Evolutionary conservation across 257 asterid genomes (phyloP).

Genomic region (Nicotiana attenuata): DNA sequence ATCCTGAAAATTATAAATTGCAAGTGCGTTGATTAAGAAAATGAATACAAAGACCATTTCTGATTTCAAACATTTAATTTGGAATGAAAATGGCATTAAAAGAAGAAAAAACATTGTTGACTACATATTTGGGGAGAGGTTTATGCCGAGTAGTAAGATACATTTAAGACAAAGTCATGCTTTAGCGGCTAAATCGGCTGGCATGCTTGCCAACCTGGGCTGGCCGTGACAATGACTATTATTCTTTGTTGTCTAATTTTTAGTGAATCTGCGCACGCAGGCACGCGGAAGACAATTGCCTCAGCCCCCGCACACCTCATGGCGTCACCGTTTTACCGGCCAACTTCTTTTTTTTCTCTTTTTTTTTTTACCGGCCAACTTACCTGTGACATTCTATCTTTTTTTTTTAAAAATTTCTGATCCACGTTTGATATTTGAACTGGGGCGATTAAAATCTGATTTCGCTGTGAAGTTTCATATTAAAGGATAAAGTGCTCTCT

Average conservation of each 20-base stretch:
- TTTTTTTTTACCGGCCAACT: slow-evolving; percentile 9
- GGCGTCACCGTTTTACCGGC: slow-evolving; percentile 11
- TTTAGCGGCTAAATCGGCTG: background rate
- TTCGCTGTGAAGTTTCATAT: no score
- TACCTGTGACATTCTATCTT: background rate
- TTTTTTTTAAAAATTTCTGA: fast-evolving
- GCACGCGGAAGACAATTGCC: slow-evolving; percentile 17
- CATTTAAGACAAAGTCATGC: background rate
- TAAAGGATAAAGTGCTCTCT: no score
- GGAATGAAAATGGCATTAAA: background rate
- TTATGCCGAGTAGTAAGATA: no score
- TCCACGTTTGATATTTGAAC: no score
- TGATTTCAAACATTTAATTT: background rate
- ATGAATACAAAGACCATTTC: background rate
- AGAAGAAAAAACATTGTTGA: background rate
- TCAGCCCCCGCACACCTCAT: background rate
- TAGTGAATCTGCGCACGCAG: background rate
- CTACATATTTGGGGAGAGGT: background rate
- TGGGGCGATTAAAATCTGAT: no score
- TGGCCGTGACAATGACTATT: background rate
- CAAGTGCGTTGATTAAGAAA: background rate
- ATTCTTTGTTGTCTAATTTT: background rate
- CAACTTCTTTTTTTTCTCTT: no score
- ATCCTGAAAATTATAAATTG: background rate
- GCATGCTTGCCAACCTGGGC: background rate